These are phyloP conservation scores for Fraxinus albicans DNA, from an alignment of 305 asterid genomes.

Conservation along the genomic window DNA sequence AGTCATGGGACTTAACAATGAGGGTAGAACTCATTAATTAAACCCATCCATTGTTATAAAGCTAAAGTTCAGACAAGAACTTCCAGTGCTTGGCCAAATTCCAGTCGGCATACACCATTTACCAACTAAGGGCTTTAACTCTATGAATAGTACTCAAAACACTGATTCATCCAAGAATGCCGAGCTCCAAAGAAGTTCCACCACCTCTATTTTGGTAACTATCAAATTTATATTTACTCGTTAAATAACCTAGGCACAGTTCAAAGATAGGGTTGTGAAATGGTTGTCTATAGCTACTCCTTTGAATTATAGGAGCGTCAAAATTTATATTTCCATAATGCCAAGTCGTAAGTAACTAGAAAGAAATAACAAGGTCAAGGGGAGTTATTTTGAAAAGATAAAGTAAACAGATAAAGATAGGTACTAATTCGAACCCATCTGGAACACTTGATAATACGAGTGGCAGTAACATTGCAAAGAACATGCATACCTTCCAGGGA, in stretches of 20 bases:
- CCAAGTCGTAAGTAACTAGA: neutral
- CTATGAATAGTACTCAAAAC: neutral
- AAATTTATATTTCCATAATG: neutral
- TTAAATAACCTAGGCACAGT: neutral
- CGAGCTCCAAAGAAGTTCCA: neutral
- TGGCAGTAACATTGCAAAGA: slow-evolving; percentile 3
- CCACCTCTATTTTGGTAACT: neutral
- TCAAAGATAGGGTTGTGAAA: neutral
- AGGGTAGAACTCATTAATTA: neutral
- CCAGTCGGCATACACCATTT: neutral
- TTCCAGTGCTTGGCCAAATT: neutral
- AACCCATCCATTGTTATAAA: neutral
- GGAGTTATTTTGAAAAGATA: neutral
- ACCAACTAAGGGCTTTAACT: neutral
- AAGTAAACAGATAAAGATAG: neutral
- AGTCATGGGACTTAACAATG: neutral
- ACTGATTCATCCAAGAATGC: neutral
- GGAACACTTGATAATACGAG: neutral
- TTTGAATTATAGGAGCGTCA: neutral
- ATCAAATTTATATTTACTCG: neutral
- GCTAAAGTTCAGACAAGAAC: neutral
- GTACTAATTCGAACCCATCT: neutral
- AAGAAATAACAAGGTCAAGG: neutral
- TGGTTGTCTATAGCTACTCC: neutral
- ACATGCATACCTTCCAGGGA: slow-evolving; percentile 70